Percentiles rank a stretch among this genome's conserved stretches.
Conservation (phyloP, 768 basidiomycete genomes). For the Pulveroboletus ravenelii region DNA sequence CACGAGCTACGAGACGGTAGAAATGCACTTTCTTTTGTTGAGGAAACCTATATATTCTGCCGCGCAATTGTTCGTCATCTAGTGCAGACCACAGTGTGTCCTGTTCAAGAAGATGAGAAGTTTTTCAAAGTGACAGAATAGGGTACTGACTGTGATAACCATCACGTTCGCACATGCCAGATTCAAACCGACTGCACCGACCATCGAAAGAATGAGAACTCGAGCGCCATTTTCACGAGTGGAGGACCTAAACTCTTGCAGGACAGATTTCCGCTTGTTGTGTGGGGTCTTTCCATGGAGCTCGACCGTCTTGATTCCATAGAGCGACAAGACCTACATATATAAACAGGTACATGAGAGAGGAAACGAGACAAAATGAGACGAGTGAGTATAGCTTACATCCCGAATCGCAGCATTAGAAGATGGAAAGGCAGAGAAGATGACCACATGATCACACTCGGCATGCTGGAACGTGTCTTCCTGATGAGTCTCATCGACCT, state of each 20-base stretch:
- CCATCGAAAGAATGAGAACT: constrained; percentile 13
- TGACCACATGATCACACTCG: background rate
- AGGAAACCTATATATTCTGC: constrained; percentile 8
- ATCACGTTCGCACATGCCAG: background rate
- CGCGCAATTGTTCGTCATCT: constrained; percentile 19
- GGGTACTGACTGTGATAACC: constrained; percentile 2
- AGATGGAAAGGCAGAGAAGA: background rate
- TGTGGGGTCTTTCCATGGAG: background rate
- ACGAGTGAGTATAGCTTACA: background rate
- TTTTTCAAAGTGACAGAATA: too few species aligned
- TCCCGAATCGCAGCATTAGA: background rate
- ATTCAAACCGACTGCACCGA: constrained; percentile 13
- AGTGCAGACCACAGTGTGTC: constrained; percentile 1
- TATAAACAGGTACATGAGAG: background rate
- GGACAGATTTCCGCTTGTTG: background rate
- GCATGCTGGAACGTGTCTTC: background rate
- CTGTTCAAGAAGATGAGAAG: background rate
- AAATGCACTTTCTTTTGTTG: constrained; percentile 19
- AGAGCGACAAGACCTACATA: background rate
- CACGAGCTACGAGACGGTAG: constrained; percentile 10
- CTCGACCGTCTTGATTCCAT: background rate
- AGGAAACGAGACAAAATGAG: too few species aligned
- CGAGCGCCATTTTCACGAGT: background rate
- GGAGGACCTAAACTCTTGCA: constrained; percentile 2
- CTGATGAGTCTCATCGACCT: background rate